Base-by-base conservation (phyloP, 2,329 filamentous ascomycete species). In the Dryadomyces sulphureus region DNA sequence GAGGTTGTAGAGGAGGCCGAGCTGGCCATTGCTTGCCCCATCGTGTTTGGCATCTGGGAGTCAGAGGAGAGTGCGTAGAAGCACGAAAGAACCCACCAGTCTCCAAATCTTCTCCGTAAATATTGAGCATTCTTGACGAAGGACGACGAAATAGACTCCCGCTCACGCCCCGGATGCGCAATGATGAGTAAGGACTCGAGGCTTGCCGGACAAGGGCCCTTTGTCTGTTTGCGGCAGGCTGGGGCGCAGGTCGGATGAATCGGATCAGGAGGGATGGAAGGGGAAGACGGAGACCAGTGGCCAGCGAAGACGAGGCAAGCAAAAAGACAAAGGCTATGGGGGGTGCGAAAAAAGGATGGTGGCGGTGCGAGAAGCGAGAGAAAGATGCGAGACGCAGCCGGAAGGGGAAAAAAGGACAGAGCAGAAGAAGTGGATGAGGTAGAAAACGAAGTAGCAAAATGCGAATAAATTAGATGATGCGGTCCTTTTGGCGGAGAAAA, bases 1-100 rank as follows among this genome's bases (percentile, higher is more conserved):
- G 47, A 81, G 64, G 50, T 70, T 66, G 48, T 75, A 59, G 41
- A 68, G 60, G 38, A 67, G 62, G 46, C 64, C 56, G 50, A 72
- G 64, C 57, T 67, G 67, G 55, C 58, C 21, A 17, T 57, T 63
- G 59, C 49, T 65, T 39, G 45, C 38, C 59, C 48, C 55, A 52
- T 60, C 60, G 52, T 57, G 59, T 53, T 66, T 62, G 59, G 62
- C 62, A 61, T 63, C 66, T 69, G 55, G 32, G 25, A 8, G 27
- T 32, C 27, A 32, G 27, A 9, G 36, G n/a, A 6, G n/a, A n/a
- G n/a, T n/a, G n/a, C n/a, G n/a, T n/a, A 9, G 25, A 22, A 11
- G 25, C 21, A 21, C 32, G 43, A 38, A 24, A 27, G 32, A 41
- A 24, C 44, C 39, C 58, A 68, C 66, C 66, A 61, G 62, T 59